A percentile compares a stretch with the other conserved stretches of the same genome.
phyloP scores from a whole-genome alignment of 2,329 filamentous ascomycete species.

The Diaporthe vaccinii region DNA sequence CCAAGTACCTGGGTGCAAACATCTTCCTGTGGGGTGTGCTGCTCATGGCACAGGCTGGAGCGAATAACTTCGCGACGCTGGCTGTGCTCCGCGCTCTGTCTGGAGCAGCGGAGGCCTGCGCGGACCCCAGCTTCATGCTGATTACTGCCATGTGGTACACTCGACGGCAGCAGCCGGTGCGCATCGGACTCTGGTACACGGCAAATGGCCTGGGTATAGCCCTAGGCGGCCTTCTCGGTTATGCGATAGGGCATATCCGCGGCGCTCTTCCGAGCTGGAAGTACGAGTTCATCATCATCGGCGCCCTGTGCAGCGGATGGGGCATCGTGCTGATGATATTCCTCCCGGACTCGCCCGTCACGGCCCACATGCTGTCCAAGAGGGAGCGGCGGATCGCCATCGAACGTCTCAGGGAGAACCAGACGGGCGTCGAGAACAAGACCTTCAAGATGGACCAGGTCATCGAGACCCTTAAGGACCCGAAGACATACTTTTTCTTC shows the following conservation, averaged over 20 bases:
- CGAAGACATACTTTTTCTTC: constrained; percentile 48
- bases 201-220: constrained; percentile 42
- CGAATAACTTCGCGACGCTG: constrained; percentile 68
- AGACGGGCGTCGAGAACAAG: constrained; percentile 53
- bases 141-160: constrained; percentile 41
- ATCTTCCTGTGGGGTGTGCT: constrained; percentile 70
- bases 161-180: constrained; percentile 37
- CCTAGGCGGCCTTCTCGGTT: constrained; percentile 50
- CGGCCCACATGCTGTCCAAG: constrained; percentile 42
- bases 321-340: constrained; percentile 42
- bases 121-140: constrained; percentile 51
- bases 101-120: constrained; percentile 58
- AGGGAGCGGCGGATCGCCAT: constrained; percentile 50
- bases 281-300: constrained; percentile 54
- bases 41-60: constrained; percentile 65
- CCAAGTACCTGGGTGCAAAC: constrained; percentile 55
- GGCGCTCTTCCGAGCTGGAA: constrained; percentile 47
- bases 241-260: constrained; percentile 52
- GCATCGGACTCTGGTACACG: constrained; percentile 40
- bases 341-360: constrained; percentile 46
- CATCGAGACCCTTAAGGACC: constrained; percentile 50
- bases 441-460: constrained; percentile 49
- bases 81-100: constrained; percentile 70
- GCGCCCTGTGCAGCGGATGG: constrained; percentile 51
- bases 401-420: constrained; percentile 50